Conservation (phyloP, 176 grass and related monocot genomes). For the Avena eriantha region DNA sequence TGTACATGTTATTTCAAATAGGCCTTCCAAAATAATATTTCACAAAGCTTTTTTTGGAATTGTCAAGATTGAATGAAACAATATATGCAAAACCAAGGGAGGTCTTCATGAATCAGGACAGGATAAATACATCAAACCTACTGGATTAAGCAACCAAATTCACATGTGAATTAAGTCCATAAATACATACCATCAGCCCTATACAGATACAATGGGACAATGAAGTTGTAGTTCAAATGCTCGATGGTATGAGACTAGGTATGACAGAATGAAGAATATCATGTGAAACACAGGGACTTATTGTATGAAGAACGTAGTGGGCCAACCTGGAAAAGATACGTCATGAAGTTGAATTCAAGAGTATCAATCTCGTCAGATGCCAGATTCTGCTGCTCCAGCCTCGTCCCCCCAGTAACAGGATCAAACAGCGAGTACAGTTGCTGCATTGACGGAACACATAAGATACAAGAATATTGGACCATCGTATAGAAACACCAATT, state of each 20-base stretch:
- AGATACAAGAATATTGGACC: background rate
- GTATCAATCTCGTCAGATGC: constrained; percentile 57
- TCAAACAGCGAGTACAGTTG: constrained; percentile 84
- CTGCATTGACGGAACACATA: constrained; percentile 47
- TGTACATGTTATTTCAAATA: constrained; percentile 20
- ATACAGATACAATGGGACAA: background rate
- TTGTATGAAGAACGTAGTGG: background rate
- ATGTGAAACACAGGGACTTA: background rate
- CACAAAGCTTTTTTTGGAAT: background rate
- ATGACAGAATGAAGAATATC: background rate
- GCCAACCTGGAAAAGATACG: constrained; percentile 81
- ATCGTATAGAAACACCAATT: background rate
- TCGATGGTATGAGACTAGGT: constrained; percentile 2
- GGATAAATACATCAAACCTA: constrained; percentile 26
- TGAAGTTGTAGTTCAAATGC: constrained; percentile 2
- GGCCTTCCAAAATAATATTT: background rate
- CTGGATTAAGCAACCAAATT: constrained; percentile 4
- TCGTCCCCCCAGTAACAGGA: constrained; percentile 70
- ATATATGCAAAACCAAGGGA: constrained; percentile 3
- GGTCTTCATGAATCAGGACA: background rate
- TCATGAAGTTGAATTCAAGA: constrained; percentile 81
- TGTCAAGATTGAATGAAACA: constrained; percentile 14
- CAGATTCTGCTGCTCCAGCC: constrained; percentile 77
- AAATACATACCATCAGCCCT: background rate
- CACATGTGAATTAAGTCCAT: background rate